Base-by-base conservation (phyloP, 345 rosid species). In the Fremontodendron californicum region DNA sequence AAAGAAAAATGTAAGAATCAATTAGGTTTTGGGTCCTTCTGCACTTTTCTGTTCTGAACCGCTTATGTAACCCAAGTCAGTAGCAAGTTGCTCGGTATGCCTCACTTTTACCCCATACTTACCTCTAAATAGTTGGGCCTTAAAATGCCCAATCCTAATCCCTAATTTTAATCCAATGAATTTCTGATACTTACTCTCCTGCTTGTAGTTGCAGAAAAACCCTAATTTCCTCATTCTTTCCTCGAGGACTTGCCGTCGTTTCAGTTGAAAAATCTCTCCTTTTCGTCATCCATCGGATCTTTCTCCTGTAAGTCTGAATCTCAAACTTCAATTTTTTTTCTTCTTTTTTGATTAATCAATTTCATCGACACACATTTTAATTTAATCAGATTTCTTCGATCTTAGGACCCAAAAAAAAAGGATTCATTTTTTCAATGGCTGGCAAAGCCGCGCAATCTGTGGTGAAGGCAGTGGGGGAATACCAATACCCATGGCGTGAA, bases 401-500 rank as follows among this genome's bases (percentile, higher is more conserved):
- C 66, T 61, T n/a, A 62, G 67, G 31, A 57, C 33, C 33, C 29
- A n/a, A 7, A 2, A 60, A 6, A 2, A 61, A 31, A 33, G 67
- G 42, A 31, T 16, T 33, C 2, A 16, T 15, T 33, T 29, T 31
- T 3, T n/a, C n/a, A 37, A 93, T 94, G 98, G 96, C 97, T 54
- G 92, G 93, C 21, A 93, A 87, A 83, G 96, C 89, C 49, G 94
- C 89, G 40, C 86, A 92, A 69, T 62, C 87, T n/a, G 88, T 76
- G 77, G 91, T 79, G 15, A 91, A 91, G 82, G 87, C 91, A 0
- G 81, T 83, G 18, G 79, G 85, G 1, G 90, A 77, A 76, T 83
- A 85, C 83, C 98, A 91, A 52, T 85, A 93, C 66, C 98, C 97
- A 11, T 94, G 98, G 98, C 85, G 85, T 37, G 97, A 87, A 27